Conservation (phyloP, 768 basidiomycete species). For the Pleurotus djamor region DNA sequence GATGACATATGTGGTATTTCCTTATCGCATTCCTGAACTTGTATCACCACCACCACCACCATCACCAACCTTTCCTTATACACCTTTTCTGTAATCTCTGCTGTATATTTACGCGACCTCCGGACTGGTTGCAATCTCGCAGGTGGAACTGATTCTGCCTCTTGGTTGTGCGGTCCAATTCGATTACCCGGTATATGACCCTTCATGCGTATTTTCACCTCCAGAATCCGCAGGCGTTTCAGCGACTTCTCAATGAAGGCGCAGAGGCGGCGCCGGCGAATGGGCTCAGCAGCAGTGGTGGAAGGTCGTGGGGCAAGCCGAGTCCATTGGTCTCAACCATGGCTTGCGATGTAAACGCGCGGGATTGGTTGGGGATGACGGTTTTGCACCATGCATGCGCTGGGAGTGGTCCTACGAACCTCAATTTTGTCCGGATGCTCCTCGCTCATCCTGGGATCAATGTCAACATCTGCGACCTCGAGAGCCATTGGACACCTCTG, state of each 20-base stretch:
- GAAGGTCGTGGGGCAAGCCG: slow-evolving; percentile 56
- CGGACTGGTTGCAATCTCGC: slow-evolving; percentile 2
- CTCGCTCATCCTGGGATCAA: slow-evolving; percentile 75
- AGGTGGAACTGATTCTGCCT: slow-evolving; percentile 3
- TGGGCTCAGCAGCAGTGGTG: slow-evolving; percentile 41
- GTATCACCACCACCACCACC: not conserved
- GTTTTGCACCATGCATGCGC: slow-evolving; percentile 82
- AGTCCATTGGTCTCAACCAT: slow-evolving; percentile 31
- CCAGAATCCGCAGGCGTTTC: slow-evolving; percentile 74
- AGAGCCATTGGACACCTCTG: slow-evolving; percentile 90
- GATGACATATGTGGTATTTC: not conserved
- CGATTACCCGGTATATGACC: slow-evolving; percentile 53
- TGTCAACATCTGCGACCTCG: slow-evolving; percentile 77
- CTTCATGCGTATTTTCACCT: slow-evolving; percentile 75
- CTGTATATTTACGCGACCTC: not conserved
- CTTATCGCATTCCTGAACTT: not conserved
- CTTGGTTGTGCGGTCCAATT: slow-evolving; percentile 3
- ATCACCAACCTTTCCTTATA: not conserved
- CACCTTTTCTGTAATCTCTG: not conserved
- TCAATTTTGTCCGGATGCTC: slow-evolving; percentile 78
- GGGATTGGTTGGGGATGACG: slow-evolving; percentile 71
- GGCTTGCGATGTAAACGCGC: slow-evolving; percentile 61
- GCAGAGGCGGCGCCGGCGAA: slow-evolving; percentile 21
- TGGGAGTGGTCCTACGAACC: slow-evolving; percentile 52
- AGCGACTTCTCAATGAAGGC: slow-evolving; percentile 62